Base-by-base conservation (phyloP, 768 basidiomycete genomes). In the Boletus insuetus region DNA sequence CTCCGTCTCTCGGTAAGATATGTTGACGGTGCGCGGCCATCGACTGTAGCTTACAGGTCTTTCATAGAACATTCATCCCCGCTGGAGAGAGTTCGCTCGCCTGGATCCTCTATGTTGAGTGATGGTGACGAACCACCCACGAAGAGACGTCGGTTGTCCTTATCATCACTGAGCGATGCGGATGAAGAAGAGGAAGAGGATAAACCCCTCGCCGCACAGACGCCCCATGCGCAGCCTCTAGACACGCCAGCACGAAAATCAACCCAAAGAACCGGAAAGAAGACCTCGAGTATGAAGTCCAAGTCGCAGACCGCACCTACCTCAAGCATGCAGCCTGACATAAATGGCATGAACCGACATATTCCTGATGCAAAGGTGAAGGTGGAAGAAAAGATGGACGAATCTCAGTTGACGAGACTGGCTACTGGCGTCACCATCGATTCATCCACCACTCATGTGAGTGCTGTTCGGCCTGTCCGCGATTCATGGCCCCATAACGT, bases 391-490 rank as follows among this genome's bases (percentile, higher is more conserved):
- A 85, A 83, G 67, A 82, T 92, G 79, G 87, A 91, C 46, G 89
- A 89, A 63, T 78, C 80, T 31, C 89, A 92, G 66, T 71, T 93
- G 17, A 83, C 81, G 45, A 81, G 91, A 39, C 77, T 95, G 50
- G 87, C 86, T 16, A 89, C 87, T 16, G 91, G 91, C 29, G 85
- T 91, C 7, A 86, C 91, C 3, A 79, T 92, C 4, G 91, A 94
- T 66, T 61, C 75, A 58, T 60, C 73, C 56, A 74, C 81, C 17
- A 69, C 79, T 51, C 75, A 73, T 55, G 84, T 87, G 69, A 61
- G 81, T 69, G 38, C 31, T 41, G 6, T 32, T 26, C 41, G 43
- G 14, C 44, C 29, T 17, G 51, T 50, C 24, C 45, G 26, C 16
- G 29, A 35, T 58, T 9, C 26, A 34, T 54, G 14, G 16, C 35